Percentiles rank a stretch among this genome's conserved stretches.
Conservation (phyloP, 1,139 yeast genomes). For the Candida sanyaensis region DNA sequence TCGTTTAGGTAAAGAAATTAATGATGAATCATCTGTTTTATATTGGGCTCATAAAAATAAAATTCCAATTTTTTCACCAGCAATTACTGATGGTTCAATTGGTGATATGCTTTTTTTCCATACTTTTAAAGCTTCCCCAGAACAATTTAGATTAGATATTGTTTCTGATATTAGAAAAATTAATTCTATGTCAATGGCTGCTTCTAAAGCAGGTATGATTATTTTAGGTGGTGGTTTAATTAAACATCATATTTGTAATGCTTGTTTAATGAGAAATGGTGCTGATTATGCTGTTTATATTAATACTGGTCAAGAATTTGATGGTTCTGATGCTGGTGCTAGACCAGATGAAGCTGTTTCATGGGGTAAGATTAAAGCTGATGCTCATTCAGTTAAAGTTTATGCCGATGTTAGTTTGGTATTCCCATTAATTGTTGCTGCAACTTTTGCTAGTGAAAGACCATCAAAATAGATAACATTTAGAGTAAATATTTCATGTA, state of each 20-base stretch:
- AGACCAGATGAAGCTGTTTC: slow-evolving; percentile 98
- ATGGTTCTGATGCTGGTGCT: slow-evolving; percentile 99
- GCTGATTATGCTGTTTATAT: slow-evolving; percentile 97
- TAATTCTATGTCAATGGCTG: slow-evolving; percentile 93
- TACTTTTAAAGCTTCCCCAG: slow-evolving; percentile 91
- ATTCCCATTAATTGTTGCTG: slow-evolving; percentile 95
- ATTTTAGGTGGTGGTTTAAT: slow-evolving; percentile 95
- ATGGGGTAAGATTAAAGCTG: slow-evolving; percentile 98
- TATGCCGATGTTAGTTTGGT: slow-evolving; percentile 97
- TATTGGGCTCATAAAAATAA: slow-evolving; percentile 98
- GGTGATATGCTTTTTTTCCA: slow-evolving; percentile 99
- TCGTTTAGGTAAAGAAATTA: slow-evolving; percentile 91
- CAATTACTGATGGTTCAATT: slow-evolving; percentile 95
- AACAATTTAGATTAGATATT: slow-evolving; percentile 84
- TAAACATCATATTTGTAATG: slow-evolving; percentile 96
- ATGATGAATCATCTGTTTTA: slow-evolving; percentile 89
- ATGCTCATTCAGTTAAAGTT: slow-evolving; percentile 87
- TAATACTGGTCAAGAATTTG: slow-evolving; percentile 98
- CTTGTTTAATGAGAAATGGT: slow-evolving; percentile 98
- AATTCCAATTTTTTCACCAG: slow-evolving; percentile 96
- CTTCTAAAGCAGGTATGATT: slow-evolving; percentile 94
- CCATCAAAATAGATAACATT: slow-evolving; percentile 18
- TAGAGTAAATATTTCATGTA: not conserved
- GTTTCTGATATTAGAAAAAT: slow-evolving; percentile 91
- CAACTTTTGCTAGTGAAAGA: slow-evolving; percentile 75